Base-by-base conservation (phyloP, 2,329 filamentous ascomycete species). In the Ophiostoma pallidulum region DNA sequence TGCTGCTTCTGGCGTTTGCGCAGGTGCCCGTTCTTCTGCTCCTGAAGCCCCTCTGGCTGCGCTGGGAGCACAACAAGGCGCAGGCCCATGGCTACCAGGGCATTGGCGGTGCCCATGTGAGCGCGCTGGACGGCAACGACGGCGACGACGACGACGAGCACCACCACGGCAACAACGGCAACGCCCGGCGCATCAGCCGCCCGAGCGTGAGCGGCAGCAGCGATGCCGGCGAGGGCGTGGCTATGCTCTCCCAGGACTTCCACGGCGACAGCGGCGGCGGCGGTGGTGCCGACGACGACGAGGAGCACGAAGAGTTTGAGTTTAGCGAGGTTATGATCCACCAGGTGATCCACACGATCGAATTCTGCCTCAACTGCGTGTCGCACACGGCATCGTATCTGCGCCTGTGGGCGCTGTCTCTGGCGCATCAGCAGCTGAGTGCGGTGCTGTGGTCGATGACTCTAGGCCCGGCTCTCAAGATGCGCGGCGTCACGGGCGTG, bases 361-460 rank as follows among this genome's bases (percentile, higher is more conserved):
- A 98, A 75, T 98, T 98, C 73, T 98, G 92, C 64, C 77, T 98
- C 59, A 98, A 98, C 74, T 97, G 91, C 66, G 91, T 98, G 54
- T 98, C 92, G 26, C 92, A 98, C 70, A 98, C 94, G 4, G 92
- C 92, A 4, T 98, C 92, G 1, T 98, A 98, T 68, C 84, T 98
- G 41, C 92, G 92, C 73, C 85, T 98, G 38, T 98, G 92, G 92
- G 92, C 92, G 28, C 68, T 98, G 58, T 98, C 92, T 2, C 82
- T 98, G 51, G 92, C 92, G 28, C 92, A 98, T 73, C 92, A 98
- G 66, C 92, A 97, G 75, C 71, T 98, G 51, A 95, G 88, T 41
- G 84, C 90, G 55, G 92, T 98, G 54, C 77, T 98, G 41, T 98
- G 92, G 92, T 78, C 78, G 59, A 98, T 98, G 92, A 98, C 92